Base-by-base conservation (phyloP, 2,329 filamentous ascomycete genomes). In the Pyrenophora seminiperda region DNA sequence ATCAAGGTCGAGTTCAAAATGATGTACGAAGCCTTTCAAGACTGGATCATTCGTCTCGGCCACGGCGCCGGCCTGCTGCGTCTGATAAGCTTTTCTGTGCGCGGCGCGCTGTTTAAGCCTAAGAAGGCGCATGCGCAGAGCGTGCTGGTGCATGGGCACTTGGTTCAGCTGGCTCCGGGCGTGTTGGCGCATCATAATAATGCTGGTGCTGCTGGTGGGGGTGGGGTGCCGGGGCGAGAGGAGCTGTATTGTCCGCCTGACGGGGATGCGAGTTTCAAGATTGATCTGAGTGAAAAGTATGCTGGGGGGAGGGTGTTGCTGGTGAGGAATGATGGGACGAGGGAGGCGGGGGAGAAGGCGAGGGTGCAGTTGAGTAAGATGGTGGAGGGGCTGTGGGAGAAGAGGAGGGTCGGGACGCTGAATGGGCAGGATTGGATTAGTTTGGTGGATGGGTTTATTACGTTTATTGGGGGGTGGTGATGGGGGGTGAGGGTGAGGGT, bases 1-100 rank as follows among this genome's bases (percentile, higher is more conserved):
- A 68, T 73, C 59, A 73, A 73, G 48, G 66, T 72, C 13, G 72
- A 74, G 50, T 73, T 71, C 55, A 61, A 63, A 7, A 68, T 73
- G 60, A 73, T 74, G 65, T 73, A 74, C 57, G 70, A 74, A 51
- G 67, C 65, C 31, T 74, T 74, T 56, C 68, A 63, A 41, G 63
- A 68, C 53, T 74, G 72, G 72, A 73, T 74, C 54, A 67, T 67
- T 38, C 57, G 65, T 7, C 61, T 74, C 0, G 69, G 69, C 36
- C 60, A 68, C 29, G 64, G 65, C 20, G 71, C 70, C 2, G 56
- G 60, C 2, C 46, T 53, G 7, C 58, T 74, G 2, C 65, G 72
- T 2, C 56, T 72, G 11, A 61, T 74, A 15, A 66, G 57, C 39
- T 53, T 74, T 24, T 64, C 66, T 3, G 70, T 73, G 1, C 61